phyloP scores from a whole-genome alignment of 768 basidiomycete species.

The Mycena vulgaris region DNA sequence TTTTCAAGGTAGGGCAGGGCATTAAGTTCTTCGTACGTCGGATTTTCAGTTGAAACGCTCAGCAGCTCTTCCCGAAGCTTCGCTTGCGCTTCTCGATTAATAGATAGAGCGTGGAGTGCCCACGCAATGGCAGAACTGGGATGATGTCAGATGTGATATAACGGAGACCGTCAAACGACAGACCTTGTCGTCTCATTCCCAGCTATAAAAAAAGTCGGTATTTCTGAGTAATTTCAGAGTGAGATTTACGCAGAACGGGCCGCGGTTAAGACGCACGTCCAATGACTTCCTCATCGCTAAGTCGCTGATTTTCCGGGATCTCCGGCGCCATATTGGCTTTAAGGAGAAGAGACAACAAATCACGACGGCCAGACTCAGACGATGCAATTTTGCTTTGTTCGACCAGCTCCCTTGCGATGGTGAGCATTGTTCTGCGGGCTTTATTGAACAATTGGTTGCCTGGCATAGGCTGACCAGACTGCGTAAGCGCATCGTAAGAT shows the following conservation, averaged over 20 bases:
- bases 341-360: conserved; percentile 51
- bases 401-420: conserved; percentile 58
- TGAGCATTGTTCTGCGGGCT: conserved; percentile 48
- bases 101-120: conserved; percentile 59
- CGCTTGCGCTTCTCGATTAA: conserved; percentile 55
- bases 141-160: background rate
- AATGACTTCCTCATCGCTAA: conserved; percentile 67
- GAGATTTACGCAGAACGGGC: too few relatives aligned
- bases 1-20: conserved; percentile 58
- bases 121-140: conserved; percentile 46
- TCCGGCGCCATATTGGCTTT: conserved; percentile 67
- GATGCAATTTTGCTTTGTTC: conserved; percentile 55
- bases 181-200: conserved; percentile 43
- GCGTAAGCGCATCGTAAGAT: background rate
- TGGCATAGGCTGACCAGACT: background rate
- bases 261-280: conserved; percentile 12
- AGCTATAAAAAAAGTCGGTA: conserved; percentile 38
- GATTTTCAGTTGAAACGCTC: conserved; percentile 50
- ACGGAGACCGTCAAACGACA: background rate
- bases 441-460: conserved; percentile 27
- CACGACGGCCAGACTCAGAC: conserved; percentile 45
- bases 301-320: conserved; percentile 56
- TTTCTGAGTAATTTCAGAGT: background rate
- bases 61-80: conserved; percentile 63
- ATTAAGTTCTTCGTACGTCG: conserved; percentile 61